Evolutionary conservation across 2,329 filamentous ascomycete genomes (phyloP), one percentile per base, ranked within the genome.

Genomic region (Talaromyces islandicus): DNA sequence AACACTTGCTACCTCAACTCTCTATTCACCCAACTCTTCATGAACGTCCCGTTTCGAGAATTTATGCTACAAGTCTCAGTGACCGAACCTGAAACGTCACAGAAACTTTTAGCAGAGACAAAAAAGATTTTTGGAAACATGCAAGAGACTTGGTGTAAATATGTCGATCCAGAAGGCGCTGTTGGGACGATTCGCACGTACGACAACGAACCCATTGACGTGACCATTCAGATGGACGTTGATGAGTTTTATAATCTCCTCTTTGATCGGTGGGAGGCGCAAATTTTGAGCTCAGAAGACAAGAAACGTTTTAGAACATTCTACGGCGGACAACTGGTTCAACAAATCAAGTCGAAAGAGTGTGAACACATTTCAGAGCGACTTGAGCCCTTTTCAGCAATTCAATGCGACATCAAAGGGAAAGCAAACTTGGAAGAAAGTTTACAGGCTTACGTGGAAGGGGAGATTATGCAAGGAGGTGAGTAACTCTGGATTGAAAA

Each of bases 1-100:
- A 96, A 97, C 71, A 97, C 95, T 0, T 99, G 94, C 75, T 99
- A 99, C 71, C 83, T 97, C 70, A 99, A 99, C 72, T 97, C 94
- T 0, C 80, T 99, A 0, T 83, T 97, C 62, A 93, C 92, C 0
- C 94, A 99, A 70, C 84, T 99, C 0, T 99, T 93, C 78, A 97
- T 97, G 91, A 97, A 99, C 70, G 77, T 90, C 17, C 83, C 86
- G 7, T 97, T 99, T 69, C 88, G 94, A 19, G 82, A 85, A 17
- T 96, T 97, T 73, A 89, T 99, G 66, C 81, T 97, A 62, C 75
- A 80, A 60, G 80, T 84, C n/a, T 74, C 80, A 9, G 77, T 90
- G 25, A 73, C 79, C 14, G 84, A 88, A 63, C 74, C 77, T 0
- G 73, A 78, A 12, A 74, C 78, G 3, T 80, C 82, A 30, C 89